phyloP scores from a whole-genome alignment of 805 yeast species.

The Deakozyma indianensis region DNA sequence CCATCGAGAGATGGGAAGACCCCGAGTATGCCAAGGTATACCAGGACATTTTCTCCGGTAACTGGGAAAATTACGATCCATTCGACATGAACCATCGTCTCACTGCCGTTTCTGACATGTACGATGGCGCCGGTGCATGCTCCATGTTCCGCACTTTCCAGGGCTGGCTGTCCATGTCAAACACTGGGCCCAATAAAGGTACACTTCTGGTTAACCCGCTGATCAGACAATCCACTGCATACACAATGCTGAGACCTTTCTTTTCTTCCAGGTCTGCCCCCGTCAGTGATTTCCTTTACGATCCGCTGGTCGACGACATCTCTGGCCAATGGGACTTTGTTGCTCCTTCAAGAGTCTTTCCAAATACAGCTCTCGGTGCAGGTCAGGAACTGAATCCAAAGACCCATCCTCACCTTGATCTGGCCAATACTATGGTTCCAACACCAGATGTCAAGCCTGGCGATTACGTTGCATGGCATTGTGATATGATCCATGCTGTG shows the following conservation, averaged over 20 bases:
- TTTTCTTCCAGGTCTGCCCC: slow-evolving; percentile 18
- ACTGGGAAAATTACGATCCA: slow-evolving; percentile 32
- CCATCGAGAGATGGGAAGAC: slow-evolving; percentile 35
- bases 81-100: slow-evolving; percentile 23
- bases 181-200: slow-evolving; percentile 26
- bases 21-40: slow-evolving; percentile 24
- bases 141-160: slow-evolving; percentile 29
- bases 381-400: slow-evolving; percentile 21
- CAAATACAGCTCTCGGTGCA: slow-evolving; percentile 26
- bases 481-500: slow-evolving; percentile 28
- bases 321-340: slow-evolving; percentile 15
- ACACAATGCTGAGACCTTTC: slow-evolving; percentile 27
- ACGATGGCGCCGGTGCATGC: slow-evolving; percentile 20
- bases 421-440: slow-evolving; percentile 20
- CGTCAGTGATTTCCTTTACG: slow-evolving; percentile 2
- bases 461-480: slow-evolving; percentile 31
- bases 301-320: slow-evolving; percentile 2
- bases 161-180: slow-evolving; percentile 30
- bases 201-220: slow-evolving; percentile 26
- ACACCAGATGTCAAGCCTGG: slow-evolving; percentile 29
- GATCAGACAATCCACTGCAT: slow-evolving; percentile 25
- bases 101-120: slow-evolving; percentile 22
- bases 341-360: slow-evolving; percentile 23
- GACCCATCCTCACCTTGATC: slow-evolving; percentile 24
- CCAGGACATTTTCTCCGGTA: slow-evolving; percentile 21